A percentile compares a stretch with the other conserved stretches of the same genome.
Conservation (phyloP, 2,329 filamentous ascomycete species). For the Niveomyces coronatus region DNA sequence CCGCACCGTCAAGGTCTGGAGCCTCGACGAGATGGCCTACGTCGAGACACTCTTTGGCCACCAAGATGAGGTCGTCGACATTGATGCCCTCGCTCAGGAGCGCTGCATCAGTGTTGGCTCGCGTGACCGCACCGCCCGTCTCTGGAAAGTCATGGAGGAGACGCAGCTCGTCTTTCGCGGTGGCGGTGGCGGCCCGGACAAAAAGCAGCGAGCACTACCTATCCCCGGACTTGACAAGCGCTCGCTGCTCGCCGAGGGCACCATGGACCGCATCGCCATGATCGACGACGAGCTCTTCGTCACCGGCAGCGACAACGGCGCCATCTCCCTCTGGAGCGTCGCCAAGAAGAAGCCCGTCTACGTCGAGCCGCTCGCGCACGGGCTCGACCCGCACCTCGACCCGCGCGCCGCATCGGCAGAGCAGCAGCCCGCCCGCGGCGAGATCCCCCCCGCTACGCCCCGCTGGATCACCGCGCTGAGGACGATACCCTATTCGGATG, state of each 20-base stretch:
- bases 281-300: constrained; percentile 83
- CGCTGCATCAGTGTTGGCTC: constrained; percentile 85
- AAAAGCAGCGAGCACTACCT: constrained; percentile 38
- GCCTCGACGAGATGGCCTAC: constrained; percentile 82
- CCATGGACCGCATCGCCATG: constrained; percentile 84
- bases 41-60: constrained; percentile 94
- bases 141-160: constrained; percentile 96
- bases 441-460: constrained; percentile 55
- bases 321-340: constrained; percentile 75
- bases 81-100: constrained; percentile 75
- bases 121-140: constrained; percentile 77
- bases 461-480: constrained; percentile 85
- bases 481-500: constrained; percentile 80
- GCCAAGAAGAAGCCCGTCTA: constrained; percentile 92
- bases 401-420: constrained; percentile 67
- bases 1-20: constrained; percentile 93
- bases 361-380: constrained; percentile 72
- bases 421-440: constrained; percentile 46
- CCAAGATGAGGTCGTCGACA: constrained; percentile 78
- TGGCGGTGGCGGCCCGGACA: constrained; percentile 56
- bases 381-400: constrained; percentile 61
- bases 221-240: constrained; percentile 34
- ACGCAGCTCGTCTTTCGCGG: constrained; percentile 91
- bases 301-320: constrained; percentile 86
- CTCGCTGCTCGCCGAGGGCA: constrained; percentile 62